Base-by-base conservation (phyloP, 2,329 filamentous ascomycete genomes). In the Sporothrix phasma region DNA sequence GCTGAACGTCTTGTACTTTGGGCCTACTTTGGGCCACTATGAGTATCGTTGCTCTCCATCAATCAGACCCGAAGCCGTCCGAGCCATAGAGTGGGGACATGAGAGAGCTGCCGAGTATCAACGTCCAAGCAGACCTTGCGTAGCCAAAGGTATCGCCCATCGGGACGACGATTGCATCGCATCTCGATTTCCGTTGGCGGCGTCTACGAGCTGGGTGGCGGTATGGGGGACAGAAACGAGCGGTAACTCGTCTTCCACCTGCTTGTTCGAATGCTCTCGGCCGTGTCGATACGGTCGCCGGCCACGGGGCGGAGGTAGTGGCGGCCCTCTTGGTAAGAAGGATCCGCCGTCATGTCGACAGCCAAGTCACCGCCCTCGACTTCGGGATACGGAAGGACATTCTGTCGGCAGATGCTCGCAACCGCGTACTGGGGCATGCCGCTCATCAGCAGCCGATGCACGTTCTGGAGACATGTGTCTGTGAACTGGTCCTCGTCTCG, bases 341-440 rank as follows among this genome's bases (percentile, higher is more conserved):
- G 8, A 37, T 37, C 10, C 10, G 10, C 7, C 34, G 15, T 10
- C 34, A 37, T 37, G 4, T 37, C 7, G 5, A 10, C 34, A 37
- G 11, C 10, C 10, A 3, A 10, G 34, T 17, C 39, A 41, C 15
- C 3, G 17, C 15, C 39, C 6, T 17, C 39, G 45, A 11, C 51
- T 5, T 22, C 17, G 13, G 54, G 19, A 17, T 43, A 59, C 8
- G 54, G 37, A 5, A 62, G 2, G 5, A 31, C 29, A 11, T 19
- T 63, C 13, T 3, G 19, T 34, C 6, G 24, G 4, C 26, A 5
- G 7, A 13, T 74, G 80, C 10, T 34, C 13, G 74, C 29, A 31
- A 58, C 19, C 7, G 31, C 51, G 43, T 34, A 45, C 7, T 3
- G 2, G 11, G 49, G 49, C 1, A 41, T 6, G 7, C 63, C 59